phyloP scores from a whole-genome alignment of 257 asterid species.

The Salvia hispanica region DNA sequence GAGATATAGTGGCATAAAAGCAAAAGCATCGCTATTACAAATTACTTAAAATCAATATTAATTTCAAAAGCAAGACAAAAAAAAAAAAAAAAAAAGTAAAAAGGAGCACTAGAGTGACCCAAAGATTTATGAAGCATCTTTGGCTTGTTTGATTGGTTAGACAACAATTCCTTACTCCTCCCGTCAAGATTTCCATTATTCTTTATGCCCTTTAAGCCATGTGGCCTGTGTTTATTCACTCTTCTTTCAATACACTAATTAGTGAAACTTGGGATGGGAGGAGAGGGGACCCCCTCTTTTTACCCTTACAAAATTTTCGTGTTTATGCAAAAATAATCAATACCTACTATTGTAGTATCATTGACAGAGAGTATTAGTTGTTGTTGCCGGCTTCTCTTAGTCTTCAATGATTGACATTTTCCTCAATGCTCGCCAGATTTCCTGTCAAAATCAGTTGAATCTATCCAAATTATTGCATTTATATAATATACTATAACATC shows the following conservation, averaged over 20 bases:
- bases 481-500: no score
- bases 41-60: not conserved
- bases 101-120: slow-evolving; percentile 26
- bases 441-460: slow-evolving; percentile 14
- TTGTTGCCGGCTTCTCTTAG: slow-evolving; percentile 13
- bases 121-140: slow-evolving; percentile 23
- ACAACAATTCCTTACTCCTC: slow-evolving; percentile 30
- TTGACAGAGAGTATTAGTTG: slow-evolving; percentile 21
- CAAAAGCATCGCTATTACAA: slow-evolving; percentile 35
- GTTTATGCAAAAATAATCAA: not conserved
- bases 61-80: not conserved
- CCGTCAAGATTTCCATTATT: slow-evolving; percentile 33
- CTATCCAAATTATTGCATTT: not conserved
- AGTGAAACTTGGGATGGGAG: no score
- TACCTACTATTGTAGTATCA: not conserved
- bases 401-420: slow-evolving; percentile 24
- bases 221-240: not conserved
- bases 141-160: slow-evolving; percentile 31
- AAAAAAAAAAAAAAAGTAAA: slow-evolving; percentile 18
- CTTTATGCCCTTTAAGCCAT: slow-evolving; percentile 12
- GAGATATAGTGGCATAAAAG: slow-evolving; percentile 34
- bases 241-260: not conserved
- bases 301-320: not conserved
- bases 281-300: not conserved
- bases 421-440: slow-evolving; percentile 24